These are phyloP conservation scores for Calamus simplicifolius DNA, from an alignment of 176 grass and related monocot species.

Conservation along the genomic window DNA sequence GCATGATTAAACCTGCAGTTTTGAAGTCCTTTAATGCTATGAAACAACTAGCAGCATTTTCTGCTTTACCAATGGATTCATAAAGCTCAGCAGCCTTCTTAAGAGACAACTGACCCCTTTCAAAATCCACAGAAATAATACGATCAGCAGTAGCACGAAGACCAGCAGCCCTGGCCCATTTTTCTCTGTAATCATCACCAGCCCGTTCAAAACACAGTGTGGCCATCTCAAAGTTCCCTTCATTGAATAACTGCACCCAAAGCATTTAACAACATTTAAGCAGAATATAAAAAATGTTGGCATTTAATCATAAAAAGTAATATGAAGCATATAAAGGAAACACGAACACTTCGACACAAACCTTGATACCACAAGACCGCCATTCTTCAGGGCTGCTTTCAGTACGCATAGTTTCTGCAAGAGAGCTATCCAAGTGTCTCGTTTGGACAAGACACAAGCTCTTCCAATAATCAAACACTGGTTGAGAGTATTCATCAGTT, in stretches of 20 bases:
- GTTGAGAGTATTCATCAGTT: slow-evolving; percentile 46
- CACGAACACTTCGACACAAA: slow-evolving; percentile 18
- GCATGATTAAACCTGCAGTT: slow-evolving; percentile 47
- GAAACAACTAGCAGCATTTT: slow-evolving; percentile 67
- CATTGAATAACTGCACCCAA: slow-evolving; percentile 54
- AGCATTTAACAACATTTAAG: no score
- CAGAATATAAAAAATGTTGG: slow-evolving; percentile 1
- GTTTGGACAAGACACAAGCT: slow-evolving; percentile 70
- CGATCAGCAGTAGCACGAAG: slow-evolving; percentile 56
- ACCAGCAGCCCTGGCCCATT: slow-evolving; percentile 72
- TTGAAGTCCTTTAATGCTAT: slow-evolving; percentile 58
- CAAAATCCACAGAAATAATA: slow-evolving; percentile 31
- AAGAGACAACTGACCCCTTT: slow-evolving; percentile 34
- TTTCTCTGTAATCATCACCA: slow-evolving; percentile 57
- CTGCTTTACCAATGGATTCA: slow-evolving; percentile 56
- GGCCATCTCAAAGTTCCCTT: slow-evolving; percentile 79
- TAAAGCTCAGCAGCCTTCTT: slow-evolving; percentile 68
- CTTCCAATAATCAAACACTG: slow-evolving; percentile 91
- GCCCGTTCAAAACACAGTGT: slow-evolving; percentile 83
- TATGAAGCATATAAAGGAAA: not conserved
- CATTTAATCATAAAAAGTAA: not conserved
- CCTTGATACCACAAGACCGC: slow-evolving; percentile 63
- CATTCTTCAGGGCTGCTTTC: slow-evolving; percentile 73
- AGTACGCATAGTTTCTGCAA: slow-evolving; percentile 50
- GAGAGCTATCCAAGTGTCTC: slow-evolving; percentile 46